These are phyloP conservation scores for Lathyrus sativus DNA, from an alignment of 306 rosid genomes.

Conservation along the genomic window DNA sequence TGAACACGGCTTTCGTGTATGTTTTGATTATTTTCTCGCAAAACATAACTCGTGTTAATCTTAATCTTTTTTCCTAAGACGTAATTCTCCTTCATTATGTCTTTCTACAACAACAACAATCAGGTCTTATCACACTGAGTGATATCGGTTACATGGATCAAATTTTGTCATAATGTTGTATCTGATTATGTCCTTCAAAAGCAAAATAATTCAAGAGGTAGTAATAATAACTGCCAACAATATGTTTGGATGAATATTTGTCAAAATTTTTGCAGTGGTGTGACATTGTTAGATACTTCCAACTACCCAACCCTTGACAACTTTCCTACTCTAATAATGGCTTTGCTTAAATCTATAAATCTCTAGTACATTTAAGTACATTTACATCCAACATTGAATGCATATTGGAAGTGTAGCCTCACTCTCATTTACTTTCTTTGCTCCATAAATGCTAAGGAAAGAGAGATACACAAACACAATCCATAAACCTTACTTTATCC, in stretches of 20 bases:
- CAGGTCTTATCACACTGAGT: no score
- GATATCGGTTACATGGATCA: no score
- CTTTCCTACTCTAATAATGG: conserved; percentile 16
- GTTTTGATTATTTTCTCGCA: no score
- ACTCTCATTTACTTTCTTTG: conserved; percentile 33
- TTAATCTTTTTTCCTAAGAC: not conserved
- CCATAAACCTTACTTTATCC: conserved; percentile 19
- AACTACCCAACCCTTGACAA: conserved; percentile 1
- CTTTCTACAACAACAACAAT: no score
- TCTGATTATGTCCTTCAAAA: not conserved
- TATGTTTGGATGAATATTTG: conserved; percentile 1
- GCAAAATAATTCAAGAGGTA: not conserved
- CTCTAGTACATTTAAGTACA: not conserved
- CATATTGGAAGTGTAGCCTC: conserved; percentile 26
- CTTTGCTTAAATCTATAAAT: conserved; percentile 17
- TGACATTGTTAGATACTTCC: conserved; percentile 11
- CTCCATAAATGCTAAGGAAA: conserved; percentile 26
- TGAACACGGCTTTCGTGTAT: no score
- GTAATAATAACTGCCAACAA: not conserved
- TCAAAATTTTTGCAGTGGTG: not conserved
- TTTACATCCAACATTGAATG: conserved; percentile 36
- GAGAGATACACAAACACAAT: not conserved
- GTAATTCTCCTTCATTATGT: not conserved
- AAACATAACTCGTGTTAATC: no score
- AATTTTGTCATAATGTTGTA: no score